phyloP scores from a whole-genome alignment of 441 rosid genomes.

The Aquilaria agallochum region DNA sequence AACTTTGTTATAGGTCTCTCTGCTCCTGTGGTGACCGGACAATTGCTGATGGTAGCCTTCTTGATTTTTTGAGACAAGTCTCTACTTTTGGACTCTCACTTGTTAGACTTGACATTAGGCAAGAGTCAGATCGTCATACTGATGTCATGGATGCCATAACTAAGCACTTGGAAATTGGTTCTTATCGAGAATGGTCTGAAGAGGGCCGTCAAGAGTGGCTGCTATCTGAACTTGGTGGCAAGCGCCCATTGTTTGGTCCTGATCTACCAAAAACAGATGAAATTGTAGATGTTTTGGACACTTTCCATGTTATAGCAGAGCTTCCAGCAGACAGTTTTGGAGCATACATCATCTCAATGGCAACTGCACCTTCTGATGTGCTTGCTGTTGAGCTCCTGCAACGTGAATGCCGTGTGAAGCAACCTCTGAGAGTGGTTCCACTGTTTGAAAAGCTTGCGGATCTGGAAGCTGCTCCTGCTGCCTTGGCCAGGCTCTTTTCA shows the following conservation, averaged over 20 bases:
- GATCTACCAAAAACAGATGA: slow-evolving; percentile 92
- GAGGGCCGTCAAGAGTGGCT: slow-evolving; percentile 85
- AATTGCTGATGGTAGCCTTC: slow-evolving; percentile 97
- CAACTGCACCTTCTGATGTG: slow-evolving; percentile 91
- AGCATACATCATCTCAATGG: slow-evolving; percentile 98
- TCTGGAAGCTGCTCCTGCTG: slow-evolving; percentile 96
- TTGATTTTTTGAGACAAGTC: slow-evolving; percentile 91
- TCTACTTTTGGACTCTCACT: slow-evolving; percentile 95
- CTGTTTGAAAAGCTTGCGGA: slow-evolving; percentile 94
- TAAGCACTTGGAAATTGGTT: slow-evolving; percentile 75
- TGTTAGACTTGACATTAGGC: slow-evolving; percentile 91
- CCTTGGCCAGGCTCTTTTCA: slow-evolving; percentile 82
- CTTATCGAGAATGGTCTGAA: slow-evolving; percentile 92
- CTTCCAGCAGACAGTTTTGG: slow-evolving; percentile 86
- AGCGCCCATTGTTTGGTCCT: slow-evolving; percentile 83
- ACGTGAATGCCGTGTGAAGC: slow-evolving; percentile 83
- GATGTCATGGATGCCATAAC: slow-evolving; percentile 91
- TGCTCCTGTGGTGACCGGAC: slow-evolving; percentile 83
- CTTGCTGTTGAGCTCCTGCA: slow-evolving; percentile 95
- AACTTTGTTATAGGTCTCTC: slow-evolving; percentile 82
- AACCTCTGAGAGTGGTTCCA: slow-evolving; percentile 91
- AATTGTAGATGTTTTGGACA: slow-evolving; percentile 81
- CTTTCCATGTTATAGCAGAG: slow-evolving; percentile 83
- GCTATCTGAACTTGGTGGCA: slow-evolving; percentile 81
- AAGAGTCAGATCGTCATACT: slow-evolving; percentile 94